Percentiles rank a stretch among this genome's conserved stretches.
Evolutionary conservation across 1,284 basidiomycete genomes (phyloP).

Genomic region (Puccinia polysora): DNA sequence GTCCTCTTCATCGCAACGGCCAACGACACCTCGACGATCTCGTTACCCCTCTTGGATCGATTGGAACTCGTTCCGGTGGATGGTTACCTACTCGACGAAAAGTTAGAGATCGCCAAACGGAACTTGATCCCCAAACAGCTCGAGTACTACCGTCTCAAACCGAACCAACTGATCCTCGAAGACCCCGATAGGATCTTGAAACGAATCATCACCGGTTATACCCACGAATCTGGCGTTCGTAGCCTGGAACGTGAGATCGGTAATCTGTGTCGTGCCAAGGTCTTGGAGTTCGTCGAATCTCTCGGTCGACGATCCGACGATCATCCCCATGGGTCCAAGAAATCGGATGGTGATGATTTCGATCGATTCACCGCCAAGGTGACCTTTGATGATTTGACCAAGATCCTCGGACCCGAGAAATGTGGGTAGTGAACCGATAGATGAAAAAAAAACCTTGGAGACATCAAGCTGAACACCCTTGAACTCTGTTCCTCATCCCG

Average conservation of each 20-base stretch:
- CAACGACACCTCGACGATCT: slow-evolving; percentile 55
- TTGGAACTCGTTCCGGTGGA: slow-evolving; percentile 55
- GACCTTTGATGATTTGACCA: slow-evolving; percentile 69
- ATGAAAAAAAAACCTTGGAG: background rate
- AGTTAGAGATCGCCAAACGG: slow-evolving; percentile 55
- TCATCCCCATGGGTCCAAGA: slow-evolving; percentile 42
- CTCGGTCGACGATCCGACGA: slow-evolving; percentile 57
- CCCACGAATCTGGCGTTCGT: slow-evolving; percentile 85
- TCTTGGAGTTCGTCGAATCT: slow-evolving; percentile 77
- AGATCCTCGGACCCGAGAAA: slow-evolving; percentile 73
- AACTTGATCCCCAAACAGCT: slow-evolving; percentile 79
- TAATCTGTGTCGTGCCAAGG: slow-evolving; percentile 75
- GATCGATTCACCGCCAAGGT: slow-evolving; percentile 64
- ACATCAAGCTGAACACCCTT: slow-evolving; percentile 58
- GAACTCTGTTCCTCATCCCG: slow-evolving; percentile 47
- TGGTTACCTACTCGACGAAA: slow-evolving; percentile 55
- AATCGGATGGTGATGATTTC: slow-evolving; percentile 42
- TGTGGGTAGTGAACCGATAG: slow-evolving; percentile 56
- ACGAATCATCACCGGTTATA: slow-evolving; percentile 70
- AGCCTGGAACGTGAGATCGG: slow-evolving; percentile 81
- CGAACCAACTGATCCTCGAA: slow-evolving; percentile 58
- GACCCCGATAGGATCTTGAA: slow-evolving; percentile 69
- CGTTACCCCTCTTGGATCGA: slow-evolving; percentile 55
- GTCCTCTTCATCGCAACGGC: slow-evolving; percentile 56
- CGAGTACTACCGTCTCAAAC: slow-evolving; percentile 63